Evolutionary conservation across 345 rosid species (phyloP).

Genomic region (Euphorbia tirucalli): DNA sequence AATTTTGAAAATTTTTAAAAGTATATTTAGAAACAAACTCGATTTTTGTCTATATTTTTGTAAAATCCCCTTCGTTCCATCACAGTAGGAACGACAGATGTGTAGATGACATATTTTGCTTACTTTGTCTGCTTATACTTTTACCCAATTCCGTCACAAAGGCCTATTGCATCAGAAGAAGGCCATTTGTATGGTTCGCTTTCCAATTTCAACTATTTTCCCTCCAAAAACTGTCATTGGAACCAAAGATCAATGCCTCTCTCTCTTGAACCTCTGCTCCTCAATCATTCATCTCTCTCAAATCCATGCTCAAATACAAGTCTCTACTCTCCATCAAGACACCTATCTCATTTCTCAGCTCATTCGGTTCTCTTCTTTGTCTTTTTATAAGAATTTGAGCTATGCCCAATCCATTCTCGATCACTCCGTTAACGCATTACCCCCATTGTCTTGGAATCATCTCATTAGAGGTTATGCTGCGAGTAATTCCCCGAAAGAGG

Average conservation of each 20-base stretch:
- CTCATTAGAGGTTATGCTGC: conserved; percentile 62
- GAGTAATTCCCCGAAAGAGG: conserved; percentile 49
- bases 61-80: no score
- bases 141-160: no score
- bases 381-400: conserved; percentile 35
- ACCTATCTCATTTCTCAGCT: conserved; percentile 50
- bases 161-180: no score
- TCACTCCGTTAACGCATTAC: conserved; percentile 35
- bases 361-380: neutral
- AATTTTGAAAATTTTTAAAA: no score
- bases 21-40: no score
- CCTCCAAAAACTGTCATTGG: conserved; percentile 15
- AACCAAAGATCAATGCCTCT: conserved; percentile 42
- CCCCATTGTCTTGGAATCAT: conserved; percentile 63
- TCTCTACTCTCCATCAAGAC: conserved; percentile 52
- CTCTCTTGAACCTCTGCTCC: conserved; percentile 50
- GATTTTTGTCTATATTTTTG: no score
- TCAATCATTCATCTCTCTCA: conserved; percentile 52
- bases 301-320: conserved; percentile 57
- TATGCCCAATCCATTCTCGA: conserved; percentile 48
- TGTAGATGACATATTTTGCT: no score
- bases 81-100: no score
- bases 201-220: neutral
- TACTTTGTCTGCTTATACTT: no score
- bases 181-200: no score